Percentiles rank a stretch among this genome's conserved stretches.
Conservation (phyloP, 208 protist genomes). For the Acanthamoeba triangularis region DNA sequence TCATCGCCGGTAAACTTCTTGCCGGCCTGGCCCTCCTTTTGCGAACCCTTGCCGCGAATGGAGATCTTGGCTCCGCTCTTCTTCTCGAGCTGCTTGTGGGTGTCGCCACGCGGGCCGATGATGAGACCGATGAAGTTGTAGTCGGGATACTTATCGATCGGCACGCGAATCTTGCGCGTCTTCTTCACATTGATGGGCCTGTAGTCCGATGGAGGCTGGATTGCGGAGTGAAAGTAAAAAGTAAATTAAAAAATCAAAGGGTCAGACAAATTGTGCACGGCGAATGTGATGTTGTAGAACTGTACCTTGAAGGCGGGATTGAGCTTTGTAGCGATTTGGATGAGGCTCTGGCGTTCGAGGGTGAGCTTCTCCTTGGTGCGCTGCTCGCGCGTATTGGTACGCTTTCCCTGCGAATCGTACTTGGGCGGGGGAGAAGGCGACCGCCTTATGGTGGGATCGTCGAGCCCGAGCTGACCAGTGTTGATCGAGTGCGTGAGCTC, state of each 20-base stretch:
- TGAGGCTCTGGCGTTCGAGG: constrained; percentile 79
- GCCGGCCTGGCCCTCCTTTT: constrained; percentile 89
- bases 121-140: constrained; percentile 93
- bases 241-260: neutral
- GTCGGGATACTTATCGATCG: constrained; percentile 89
- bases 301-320: constrained; percentile 79
- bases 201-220: constrained; percentile 72
- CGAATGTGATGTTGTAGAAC: neutral
- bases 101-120: constrained; percentile 92
- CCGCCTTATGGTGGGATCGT: constrained; percentile 69
- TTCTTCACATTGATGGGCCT: constrained; percentile 74
- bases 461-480: constrained; percentile 55
- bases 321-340: constrained; percentile 79
- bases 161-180: constrained; percentile 88
- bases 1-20: constrained; percentile 74
- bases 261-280: too few species aligned
- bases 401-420: constrained; percentile 86
- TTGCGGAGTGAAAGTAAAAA: neutral
- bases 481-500: constrained; percentile 62
- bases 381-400: constrained; percentile 87
- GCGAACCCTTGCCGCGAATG: constrained; percentile 91
- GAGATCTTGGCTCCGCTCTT: constrained; percentile 91
- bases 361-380: constrained; percentile 81
- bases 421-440: constrained; percentile 88
- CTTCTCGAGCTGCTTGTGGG: constrained; percentile 91